These are phyloP conservation scores for Globisporangium sylvaticum DNA, from an alignment of 352 stramenopile species.

Conservation along the genomic window DNA sequence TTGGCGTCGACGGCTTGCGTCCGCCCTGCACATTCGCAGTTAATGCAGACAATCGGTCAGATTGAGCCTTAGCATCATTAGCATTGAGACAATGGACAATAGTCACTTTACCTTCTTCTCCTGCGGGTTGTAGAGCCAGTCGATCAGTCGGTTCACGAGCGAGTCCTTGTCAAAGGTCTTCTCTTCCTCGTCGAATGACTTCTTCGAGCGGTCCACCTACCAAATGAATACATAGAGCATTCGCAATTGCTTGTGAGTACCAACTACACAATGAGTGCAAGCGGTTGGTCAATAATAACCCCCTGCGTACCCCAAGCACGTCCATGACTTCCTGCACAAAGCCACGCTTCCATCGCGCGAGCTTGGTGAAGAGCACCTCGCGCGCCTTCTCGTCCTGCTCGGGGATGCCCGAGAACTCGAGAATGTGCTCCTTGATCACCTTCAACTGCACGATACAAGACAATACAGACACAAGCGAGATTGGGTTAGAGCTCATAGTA, in stretches of 20 bases:
- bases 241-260: neutral
- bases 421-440: conserved; percentile 75
- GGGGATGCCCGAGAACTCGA: conserved; percentile 66
- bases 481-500: neutral
- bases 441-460: conserved; percentile 39
- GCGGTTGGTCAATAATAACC: too few species aligned
- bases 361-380: conserved; percentile 55
- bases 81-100: neutral
- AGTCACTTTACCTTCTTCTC: conserved; percentile 36
- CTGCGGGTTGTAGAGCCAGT: conserved; percentile 70
- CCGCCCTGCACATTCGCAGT: neutral
- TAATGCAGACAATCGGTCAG: neutral
- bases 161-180: conserved; percentile 60
- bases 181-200: conserved; percentile 70
- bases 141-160: conserved; percentile 61
- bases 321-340: conserved; percentile 81
- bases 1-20: conserved; percentile 10
- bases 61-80: neutral
- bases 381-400: conserved; percentile 67
- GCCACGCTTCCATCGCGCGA: conserved; percentile 60
- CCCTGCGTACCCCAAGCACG: conserved; percentile 63
- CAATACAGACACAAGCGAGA: neutral
- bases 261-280: too few species aligned
- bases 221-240: neutral
- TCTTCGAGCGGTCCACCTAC: conserved; percentile 82